Percentiles rank a stretch among this genome's conserved stretches.
Evolutionary conservation across 1,139 yeast species (phyloP).

Genomic region (Suhomyces coccinellae): DNA sequence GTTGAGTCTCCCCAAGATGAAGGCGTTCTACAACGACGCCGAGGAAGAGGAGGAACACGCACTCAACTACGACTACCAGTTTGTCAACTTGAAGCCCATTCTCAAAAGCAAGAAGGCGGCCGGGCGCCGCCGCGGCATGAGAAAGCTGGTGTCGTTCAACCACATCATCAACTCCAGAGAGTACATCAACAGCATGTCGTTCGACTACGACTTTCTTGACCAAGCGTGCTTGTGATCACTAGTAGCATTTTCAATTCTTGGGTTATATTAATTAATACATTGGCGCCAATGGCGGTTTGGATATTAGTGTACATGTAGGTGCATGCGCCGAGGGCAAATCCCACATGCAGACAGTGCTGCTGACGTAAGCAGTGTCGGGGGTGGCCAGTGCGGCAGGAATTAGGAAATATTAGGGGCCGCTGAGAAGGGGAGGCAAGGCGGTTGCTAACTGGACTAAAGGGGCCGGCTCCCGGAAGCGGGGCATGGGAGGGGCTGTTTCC

Average conservation of each 20-base stretch:
- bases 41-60: not conserved
- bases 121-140: not conserved
- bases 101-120: conserved; percentile 6
- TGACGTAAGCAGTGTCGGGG: not conserved
- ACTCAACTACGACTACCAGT: conserved; percentile 8
- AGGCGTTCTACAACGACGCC: conserved; percentile 7
- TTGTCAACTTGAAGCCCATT: conserved; percentile 13
- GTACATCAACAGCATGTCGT: conserved; percentile 41
- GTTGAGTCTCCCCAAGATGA: conserved; percentile 4
- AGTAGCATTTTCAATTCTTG: conserved; percentile 11
- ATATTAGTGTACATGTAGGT: too few relatives aligned
- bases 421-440: not conserved
- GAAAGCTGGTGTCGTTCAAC: conserved; percentile 40
- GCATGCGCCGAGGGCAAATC: too few relatives aligned
- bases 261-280: conserved; percentile 7
- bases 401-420: not conserved
- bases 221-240: conserved; percentile 24
- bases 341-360: not conserved
- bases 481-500: not conserved
- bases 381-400: not conserved
- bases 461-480: not conserved
- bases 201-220: conserved; percentile 48
- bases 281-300: not conserved
- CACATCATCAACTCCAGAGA: conserved; percentile 46
- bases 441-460: not conserved